Evolutionary conservation across 2,329 filamentous ascomycete genomes (phyloP).

Genomic region (Aspergillus spinulosporus): DNA sequence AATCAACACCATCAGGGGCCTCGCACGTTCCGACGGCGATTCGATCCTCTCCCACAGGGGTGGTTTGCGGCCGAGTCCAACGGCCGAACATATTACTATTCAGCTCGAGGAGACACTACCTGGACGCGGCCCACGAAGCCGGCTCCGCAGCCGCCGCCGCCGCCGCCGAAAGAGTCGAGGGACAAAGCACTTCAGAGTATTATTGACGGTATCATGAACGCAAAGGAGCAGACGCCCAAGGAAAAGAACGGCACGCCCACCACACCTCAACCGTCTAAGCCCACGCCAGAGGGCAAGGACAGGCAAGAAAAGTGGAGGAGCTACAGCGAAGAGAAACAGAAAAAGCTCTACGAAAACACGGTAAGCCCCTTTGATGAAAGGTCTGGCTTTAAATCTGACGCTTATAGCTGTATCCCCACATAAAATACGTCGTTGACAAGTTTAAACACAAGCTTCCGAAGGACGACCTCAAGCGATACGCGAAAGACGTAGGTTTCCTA

Average conservation of each 20-base stretch:
- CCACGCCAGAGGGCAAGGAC: constrained; percentile 52
- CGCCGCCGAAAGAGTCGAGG: constrained; percentile 67
- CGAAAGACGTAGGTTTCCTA: constrained; percentile 57
- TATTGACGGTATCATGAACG: constrained; percentile 78
- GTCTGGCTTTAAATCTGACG: constrained; percentile 13
- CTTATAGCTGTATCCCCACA: constrained; percentile 72
- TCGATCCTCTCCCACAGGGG: constrained; percentile 69
- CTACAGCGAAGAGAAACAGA: constrained; percentile 73
- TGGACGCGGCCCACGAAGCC: constrained; percentile 77
- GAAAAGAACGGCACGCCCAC: constrained; percentile 58
- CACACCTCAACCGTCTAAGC: constrained; percentile 63
- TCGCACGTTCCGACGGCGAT: constrained; percentile 57
- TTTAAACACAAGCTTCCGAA: constrained; percentile 84
- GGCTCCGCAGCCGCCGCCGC: constrained; percentile 61
- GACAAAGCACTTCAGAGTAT: constrained; percentile 79
- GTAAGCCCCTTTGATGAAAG: constrained; percentile 54
- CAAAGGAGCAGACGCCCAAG: constrained; percentile 57
- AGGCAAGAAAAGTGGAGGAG: constrained; percentile 53
- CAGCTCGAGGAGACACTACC: constrained; percentile 71
- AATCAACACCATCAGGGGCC: constrained; percentile 58
- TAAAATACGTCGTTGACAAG: constrained; percentile 83
- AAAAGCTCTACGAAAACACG: constrained; percentile 92
- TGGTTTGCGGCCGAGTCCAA: constrained; percentile 79
- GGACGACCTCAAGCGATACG: constrained; percentile 67
- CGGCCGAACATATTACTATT: constrained; percentile 84